A percentile compares a stretch with the other conserved stretches of the same genome.
Evolutionary conservation across 208 protist species (phyloP).

Genomic region (Leishmania major): DNA sequence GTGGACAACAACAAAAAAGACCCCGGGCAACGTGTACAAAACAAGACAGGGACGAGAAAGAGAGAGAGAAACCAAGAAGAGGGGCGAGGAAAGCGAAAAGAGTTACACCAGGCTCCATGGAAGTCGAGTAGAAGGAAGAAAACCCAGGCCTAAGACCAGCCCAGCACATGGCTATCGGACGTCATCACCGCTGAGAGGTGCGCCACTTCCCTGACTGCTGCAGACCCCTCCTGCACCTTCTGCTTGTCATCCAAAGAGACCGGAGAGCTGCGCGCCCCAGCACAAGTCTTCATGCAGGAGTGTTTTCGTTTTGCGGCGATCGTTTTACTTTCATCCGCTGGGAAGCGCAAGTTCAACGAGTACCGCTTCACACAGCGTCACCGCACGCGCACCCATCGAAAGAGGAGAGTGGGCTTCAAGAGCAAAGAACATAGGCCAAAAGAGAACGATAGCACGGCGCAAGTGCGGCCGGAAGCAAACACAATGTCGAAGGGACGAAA

Average conservation of each 20-base stretch:
- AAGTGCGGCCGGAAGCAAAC: background rate
- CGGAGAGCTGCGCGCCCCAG: background rate
- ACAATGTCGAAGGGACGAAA: background rate
- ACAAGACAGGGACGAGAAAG: constrained; percentile 5
- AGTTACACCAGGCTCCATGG: background rate
- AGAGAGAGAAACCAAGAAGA: background rate
- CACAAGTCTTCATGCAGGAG: background rate
- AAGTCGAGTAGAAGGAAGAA: background rate
- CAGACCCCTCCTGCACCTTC: background rate
- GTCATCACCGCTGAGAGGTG: background rate
- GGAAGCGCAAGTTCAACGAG: background rate
- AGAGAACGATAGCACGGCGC: background rate
- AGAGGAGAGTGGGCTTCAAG: background rate
- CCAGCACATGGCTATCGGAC: background rate
- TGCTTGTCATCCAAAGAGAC: background rate
- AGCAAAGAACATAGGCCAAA: background rate
- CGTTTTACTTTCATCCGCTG: no score
- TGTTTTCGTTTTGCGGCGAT: no score
- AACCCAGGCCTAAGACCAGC: no score
- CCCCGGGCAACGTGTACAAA: background rate
- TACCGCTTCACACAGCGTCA: background rate
- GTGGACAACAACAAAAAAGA: background rate
- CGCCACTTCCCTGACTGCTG: background rate
- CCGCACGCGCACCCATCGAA: no score
- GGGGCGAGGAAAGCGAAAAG: background rate